phyloP scores from a whole-genome alignment of 192 early-diverging fungal species.

The Oehlia diaphana region DNA sequence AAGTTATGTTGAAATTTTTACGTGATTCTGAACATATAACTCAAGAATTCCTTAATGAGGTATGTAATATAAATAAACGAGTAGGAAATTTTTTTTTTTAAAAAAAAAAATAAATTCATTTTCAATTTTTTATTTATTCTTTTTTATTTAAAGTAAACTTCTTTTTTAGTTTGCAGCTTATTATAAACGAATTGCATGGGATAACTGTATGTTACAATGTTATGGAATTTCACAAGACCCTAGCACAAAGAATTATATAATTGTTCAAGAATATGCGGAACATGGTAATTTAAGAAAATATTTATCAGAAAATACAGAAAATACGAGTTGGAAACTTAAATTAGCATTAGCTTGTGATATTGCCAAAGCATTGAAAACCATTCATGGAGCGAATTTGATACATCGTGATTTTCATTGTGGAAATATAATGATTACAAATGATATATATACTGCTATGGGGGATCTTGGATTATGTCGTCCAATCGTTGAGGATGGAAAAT shows the following conservation, averaged over 20 bases:
- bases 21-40: not conserved
- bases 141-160: not conserved
- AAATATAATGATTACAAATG: not conserved
- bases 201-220: not conserved
- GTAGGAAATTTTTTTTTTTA: too few relatives aligned
- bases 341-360: slow-evolving; percentile 7
- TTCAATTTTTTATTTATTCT: not conserved
- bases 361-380: not conserved
- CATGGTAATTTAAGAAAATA: slow-evolving; percentile 7
- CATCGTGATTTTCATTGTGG: slow-evolving; percentile 27
- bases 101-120: not conserved
- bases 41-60: not conserved
- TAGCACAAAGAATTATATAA: not conserved
- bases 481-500: not conserved
- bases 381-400: slow-evolving; percentile 1
- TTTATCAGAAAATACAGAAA: not conserved
- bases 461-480: slow-evolving; percentile 35
- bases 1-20: slow-evolving; percentile 15
- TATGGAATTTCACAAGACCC: slow-evolving; percentile 19
- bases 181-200: not conserved
- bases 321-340: slow-evolving; percentile 1
- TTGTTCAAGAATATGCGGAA: slow-evolving; percentile 2
- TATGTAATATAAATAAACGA: not conserved
- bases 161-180: not conserved
- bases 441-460: slow-evolving; percentile 8